These are phyloP conservation scores for Monilinia vaccinii-corymbosi DNA, from an alignment of 2,329 filamentous ascomycete species.

Conservation along the genomic window DNA sequence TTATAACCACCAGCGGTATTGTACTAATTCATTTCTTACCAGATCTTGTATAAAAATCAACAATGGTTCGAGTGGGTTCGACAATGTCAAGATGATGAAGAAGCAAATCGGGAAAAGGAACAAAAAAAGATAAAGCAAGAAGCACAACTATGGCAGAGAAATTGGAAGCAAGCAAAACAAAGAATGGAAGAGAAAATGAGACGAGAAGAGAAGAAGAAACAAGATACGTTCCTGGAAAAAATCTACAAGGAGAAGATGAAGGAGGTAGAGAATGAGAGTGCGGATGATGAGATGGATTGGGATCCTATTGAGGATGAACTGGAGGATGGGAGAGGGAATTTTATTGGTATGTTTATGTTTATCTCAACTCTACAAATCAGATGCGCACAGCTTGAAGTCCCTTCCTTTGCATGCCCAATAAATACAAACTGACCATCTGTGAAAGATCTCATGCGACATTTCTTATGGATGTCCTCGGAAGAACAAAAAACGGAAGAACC, in stretches of 20 bases:
- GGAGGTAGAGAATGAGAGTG: slow-evolving; percentile 23
- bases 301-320: slow-evolving; percentile 40
- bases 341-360: slow-evolving; percentile 31
- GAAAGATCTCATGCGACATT: slow-evolving; percentile 16
- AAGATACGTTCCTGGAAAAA: slow-evolving; percentile 37
- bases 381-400: background rate
- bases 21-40: background rate
- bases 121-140: slow-evolving; percentile 41
- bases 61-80: slow-evolving; percentile 42
- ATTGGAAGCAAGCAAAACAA: slow-evolving; percentile 36
- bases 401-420: background rate
- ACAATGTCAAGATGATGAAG: slow-evolving; percentile 37
- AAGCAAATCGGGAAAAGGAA: slow-evolving; percentile 37
- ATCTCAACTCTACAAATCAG: background rate
- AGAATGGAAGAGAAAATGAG: slow-evolving; percentile 32
- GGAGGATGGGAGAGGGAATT: slow-evolving; percentile 36
- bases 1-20: background rate
- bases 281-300: slow-evolving; percentile 33
- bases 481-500: background rate
- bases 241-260: slow-evolving; percentile 34
- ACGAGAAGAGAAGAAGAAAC: slow-evolving; percentile 35
- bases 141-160: slow-evolving; percentile 38
- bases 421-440: background rate
- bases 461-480: slow-evolving; percentile 15
- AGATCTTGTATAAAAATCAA: slow-evolving; percentile 34